Evolutionary conservation across 257 asterid species (phyloP), one percentile per base, ranked within the genome.

Genomic region (Rubia yunnanensis): DNA sequence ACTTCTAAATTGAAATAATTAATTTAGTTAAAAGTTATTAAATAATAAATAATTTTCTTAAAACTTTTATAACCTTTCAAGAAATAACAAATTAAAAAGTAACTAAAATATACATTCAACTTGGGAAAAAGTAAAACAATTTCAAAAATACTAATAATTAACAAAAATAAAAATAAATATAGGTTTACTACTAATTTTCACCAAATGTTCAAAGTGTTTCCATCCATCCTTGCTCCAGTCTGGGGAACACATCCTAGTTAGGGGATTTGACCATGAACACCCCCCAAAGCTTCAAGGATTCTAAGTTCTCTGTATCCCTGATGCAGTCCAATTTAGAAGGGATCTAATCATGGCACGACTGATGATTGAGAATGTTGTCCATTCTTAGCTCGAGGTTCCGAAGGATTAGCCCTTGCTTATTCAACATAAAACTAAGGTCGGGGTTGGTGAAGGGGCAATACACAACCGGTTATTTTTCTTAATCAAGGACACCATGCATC

Each of bases 271-370:
- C 64, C 95, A 94, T 88, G 13, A 86, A 59, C 70, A 91, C 96
- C 7, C 98, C 96, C 99, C 99, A 94, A 36, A 94, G 98, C 74
- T 70, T 86, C 55, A 94, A 78, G 46, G 94, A 86, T 74, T 91
- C 96, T 86, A 94, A 70, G 83, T 91, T 88, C 24, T 48, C 38
- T 1, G 99, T 95, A 17, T 78, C 82, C 46, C 83, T 65, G 22
- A 91, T 80, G 79, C 85, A 78, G 60, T 94, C 96, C 85, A 94
- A 39, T 83, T 88, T 94, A 3, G 95, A 81, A 59, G 88, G 86
- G 20, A 59, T 68, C 28, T 81, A 84, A 24, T 81, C 85, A 9
- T 64, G 50, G 60, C 34, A 46, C 1, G 84, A 52, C 17, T 78
- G 80, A 7, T 73, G 73, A 22, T 86, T 91, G 2, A 74, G 68